Evolutionary conservation across 2,329 filamentous ascomycete species (phyloP).

Genomic region (Penicillium sp.): DNA sequence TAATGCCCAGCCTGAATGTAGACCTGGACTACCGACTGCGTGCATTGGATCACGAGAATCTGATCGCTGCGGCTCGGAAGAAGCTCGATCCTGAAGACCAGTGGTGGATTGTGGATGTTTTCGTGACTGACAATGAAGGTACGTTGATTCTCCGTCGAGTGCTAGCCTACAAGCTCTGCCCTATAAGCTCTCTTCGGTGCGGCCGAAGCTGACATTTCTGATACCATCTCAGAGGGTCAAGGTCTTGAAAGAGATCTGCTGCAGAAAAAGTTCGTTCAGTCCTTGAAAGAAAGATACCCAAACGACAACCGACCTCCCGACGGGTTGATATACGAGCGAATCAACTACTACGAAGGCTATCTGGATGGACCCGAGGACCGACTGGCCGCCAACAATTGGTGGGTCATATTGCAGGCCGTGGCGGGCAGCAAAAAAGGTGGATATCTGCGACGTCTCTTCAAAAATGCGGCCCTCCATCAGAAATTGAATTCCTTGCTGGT

Average conservation of each 20-base stretch:
- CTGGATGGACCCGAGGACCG: conserved; percentile 1
- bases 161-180: background rate
- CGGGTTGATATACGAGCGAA: conserved; percentile 4
- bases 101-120: conserved; percentile 13
- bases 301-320: conserved; percentile 1
- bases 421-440: conserved; percentile 7
- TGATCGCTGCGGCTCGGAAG: conserved; percentile 4
- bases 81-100: background rate
- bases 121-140: conserved; percentile 4
- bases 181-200: background rate
- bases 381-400: conserved; percentile 9
- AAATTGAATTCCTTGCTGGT: conserved; percentile 8
- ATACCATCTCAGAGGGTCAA: background rate
- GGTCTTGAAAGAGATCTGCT: background rate
- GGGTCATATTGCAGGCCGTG: conserved; percentile 5
- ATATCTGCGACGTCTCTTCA: conserved; percentile 4
- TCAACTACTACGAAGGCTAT: background rate
- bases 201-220: background rate
- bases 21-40: conserved; percentile 3
- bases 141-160: background rate
- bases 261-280: background rate
- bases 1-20: conserved; percentile 3
- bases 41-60: conserved; percentile 5
- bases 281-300: background rate
- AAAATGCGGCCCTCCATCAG: background rate